Evolutionary conservation across 805 yeast genomes (phyloP).

Genomic region (Metschnikowia cerradonensis): DNA sequence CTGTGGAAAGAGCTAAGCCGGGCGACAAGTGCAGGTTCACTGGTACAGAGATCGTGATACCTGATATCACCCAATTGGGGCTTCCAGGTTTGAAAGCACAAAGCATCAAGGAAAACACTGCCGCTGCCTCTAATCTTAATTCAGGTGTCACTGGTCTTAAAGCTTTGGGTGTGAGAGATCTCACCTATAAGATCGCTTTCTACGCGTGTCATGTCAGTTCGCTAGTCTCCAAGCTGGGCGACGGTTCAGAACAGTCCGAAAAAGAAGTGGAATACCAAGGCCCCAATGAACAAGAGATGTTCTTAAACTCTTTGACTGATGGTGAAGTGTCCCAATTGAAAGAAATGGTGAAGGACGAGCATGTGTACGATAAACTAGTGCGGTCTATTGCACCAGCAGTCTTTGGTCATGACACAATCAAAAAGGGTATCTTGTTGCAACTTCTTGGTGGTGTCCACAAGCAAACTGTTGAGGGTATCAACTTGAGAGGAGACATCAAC

Average conservation of each 20-base stretch:
- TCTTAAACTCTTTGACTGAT: constrained; percentile 70
- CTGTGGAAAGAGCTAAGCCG: constrained; percentile 94
- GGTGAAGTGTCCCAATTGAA: constrained; percentile 81
- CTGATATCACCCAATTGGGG: constrained; percentile 91
- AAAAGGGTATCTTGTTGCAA: constrained; percentile 87
- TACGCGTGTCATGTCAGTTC: constrained; percentile 88
- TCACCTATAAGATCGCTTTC: constrained; percentile 88
- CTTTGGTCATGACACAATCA: constrained; percentile 90
- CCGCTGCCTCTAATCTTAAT: constrained; percentile 64
- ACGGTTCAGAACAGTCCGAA: constrained; percentile 18
- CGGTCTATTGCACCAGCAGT: constrained; percentile 93
- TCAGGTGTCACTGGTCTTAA: constrained; percentile 88
- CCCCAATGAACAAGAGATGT: constrained; percentile 74
- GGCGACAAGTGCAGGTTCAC: constrained; percentile 94
- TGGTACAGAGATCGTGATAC: constrained; percentile 91
- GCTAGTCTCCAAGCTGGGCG: constrained; percentile 32
- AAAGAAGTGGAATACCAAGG: constrained; percentile 35
- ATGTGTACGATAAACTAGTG: constrained; percentile 78
- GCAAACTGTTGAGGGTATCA: constrained; percentile 87
- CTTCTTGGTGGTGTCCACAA: constrained; percentile 95
- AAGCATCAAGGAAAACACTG: constrained; percentile 62
- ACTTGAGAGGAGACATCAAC: constrained; percentile 93
- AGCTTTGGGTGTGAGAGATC: constrained; percentile 89
- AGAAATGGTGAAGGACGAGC: constrained; percentile 86
- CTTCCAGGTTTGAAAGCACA: constrained; percentile 92